phyloP scores from a whole-genome alignment of 345 rosid species.

The Psidium guajava region DNA sequence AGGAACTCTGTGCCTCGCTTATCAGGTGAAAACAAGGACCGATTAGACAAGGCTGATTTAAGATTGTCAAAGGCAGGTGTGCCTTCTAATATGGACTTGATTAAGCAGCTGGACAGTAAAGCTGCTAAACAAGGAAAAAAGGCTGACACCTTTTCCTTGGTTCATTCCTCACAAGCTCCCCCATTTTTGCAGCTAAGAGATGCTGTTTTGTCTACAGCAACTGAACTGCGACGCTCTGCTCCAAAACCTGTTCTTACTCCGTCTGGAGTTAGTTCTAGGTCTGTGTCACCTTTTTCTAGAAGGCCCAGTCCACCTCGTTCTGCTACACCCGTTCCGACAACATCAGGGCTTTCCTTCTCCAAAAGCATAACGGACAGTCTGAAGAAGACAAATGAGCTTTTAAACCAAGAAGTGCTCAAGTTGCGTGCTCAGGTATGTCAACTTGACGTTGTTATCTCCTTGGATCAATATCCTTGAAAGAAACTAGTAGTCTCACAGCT shows the following conservation, averaged over 20 bases:
- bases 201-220: conserved; percentile 50
- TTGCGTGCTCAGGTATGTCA: conserved; percentile 76
- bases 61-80: conserved; percentile 57
- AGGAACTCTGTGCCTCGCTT: conserved; percentile 65
- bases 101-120: conserved; percentile 84
- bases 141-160: conserved; percentile 65
- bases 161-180: conserved; percentile 62
- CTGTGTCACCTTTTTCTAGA: conserved; percentile 94
- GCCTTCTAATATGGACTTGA: conserved; percentile 78
- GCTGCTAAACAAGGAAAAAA: conserved; percentile 91
- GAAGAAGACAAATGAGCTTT: conserved; percentile 88
- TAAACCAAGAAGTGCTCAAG: conserved; percentile 81
- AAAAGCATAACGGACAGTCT: conserved; percentile 71
- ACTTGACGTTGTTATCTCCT: not conserved
- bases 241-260: conserved; percentile 63
- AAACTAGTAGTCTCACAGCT: not conserved
- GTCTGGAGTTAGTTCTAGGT: conserved; percentile 82
- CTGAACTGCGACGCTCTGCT: conserved; percentile 48
- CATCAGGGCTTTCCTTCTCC: conserved; percentile 70
- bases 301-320: conserved; percentile 94
- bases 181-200: conserved; percentile 77
- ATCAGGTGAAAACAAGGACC: conserved; percentile 88
- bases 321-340: conserved; percentile 83
- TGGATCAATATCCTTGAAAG: not conserved
- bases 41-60: conserved; percentile 76